Base-by-base conservation (phyloP, 768 basidiomycete genomes). In the Rhizopogon sp. region DNA sequence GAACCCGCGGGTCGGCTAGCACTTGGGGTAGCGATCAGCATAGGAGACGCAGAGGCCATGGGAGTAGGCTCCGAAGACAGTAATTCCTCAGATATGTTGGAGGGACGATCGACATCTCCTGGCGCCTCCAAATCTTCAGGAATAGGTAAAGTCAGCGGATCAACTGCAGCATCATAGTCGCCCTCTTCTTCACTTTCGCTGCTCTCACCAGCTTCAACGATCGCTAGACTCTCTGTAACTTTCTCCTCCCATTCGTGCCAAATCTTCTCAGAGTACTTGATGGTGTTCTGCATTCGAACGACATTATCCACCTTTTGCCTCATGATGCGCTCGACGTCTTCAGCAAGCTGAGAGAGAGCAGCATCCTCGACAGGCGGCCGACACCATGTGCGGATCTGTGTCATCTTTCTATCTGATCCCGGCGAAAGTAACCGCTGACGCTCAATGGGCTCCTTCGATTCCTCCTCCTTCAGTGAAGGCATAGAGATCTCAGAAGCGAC, bases 241-340 rank as follows among this genome's bases (percentile, higher is more conserved):
- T 83, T 85, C 64, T 90, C 88, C 71, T 98, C 89, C 95, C 96
- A 98, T 72, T 98, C 97, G 63, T 88, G 88, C 75, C 96, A 86
- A 31, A 97, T 90, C 74, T 95, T 96, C 76, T 98, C 97, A 40
- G 93, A 87, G 70, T 98, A 98, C 52, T 91, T 80, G 62, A 99
- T 94, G 17, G 94, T 98, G 66, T 96, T 97, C 71, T 96, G 92
- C 85, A 99, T 85, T 39, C 97, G 85, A 58, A 93, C 89, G 47
- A 98, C 91, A 60, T 88, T 93, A 69, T 95, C 94, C 59, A 94
- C 82, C 78, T 99, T 99, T 71, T 91, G 87, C 33, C 91, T 79
- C 80, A 95, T 90, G 49, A 95, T 79, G 37, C 90, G 83, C 61
- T 95, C 93, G 7, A 87, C 87, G 65, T 98, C 95, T 62, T 90